Base-by-base conservation (phyloP, 768 basidiomycete species). In the Leccinum subtestaceum region DNA sequence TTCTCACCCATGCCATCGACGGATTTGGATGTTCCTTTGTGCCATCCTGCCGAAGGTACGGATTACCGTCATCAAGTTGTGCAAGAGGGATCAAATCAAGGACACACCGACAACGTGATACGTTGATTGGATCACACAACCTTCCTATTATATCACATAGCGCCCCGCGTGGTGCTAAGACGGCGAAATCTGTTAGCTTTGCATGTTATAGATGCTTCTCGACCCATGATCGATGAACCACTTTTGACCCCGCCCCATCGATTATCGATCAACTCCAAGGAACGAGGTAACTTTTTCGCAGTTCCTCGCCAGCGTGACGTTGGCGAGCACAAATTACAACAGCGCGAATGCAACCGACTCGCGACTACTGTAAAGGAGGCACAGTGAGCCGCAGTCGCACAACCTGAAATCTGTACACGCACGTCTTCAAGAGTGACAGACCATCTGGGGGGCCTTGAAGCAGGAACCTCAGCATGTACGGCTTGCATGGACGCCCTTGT, bases 1-100 rank as follows among this genome's bases (percentile, higher is more conserved):
- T 23, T 66, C 60, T 47, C 56, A 54, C 32, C 19, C 6, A 21
- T 40, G 11, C 52, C 11, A 25, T 38, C 2, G n/a, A 52, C 60
- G 12, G 49, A 54, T 70, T 62, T 60, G 29, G 69, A 21, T 10
- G 32, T 72, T 45, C 56, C 68, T 55, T 73, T 71, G 65, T 71
- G 19, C 19, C 8, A 49, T 21, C 2, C 25, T 51, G 52, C n/a
- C 17, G 46, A 50, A 54, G 50, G 34, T 17, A 13, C n/a, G 9
- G 8, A 27, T 17, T 15, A 49, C 9, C 48, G 40, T 45, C 40
- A 40, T 40, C 19, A 45, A 45, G 19, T 45, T 45, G 19, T 17
- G 48, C 17, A 27, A 29, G 13, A 29, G 23, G 23, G 11, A 49
- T 23, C 19, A n/a, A 11, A 15, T 48, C 23, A 10, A 45, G n/a